Percentiles rank a stretch among this genome's conserved stretches.
These are phyloP conservation scores for Phytopythium mirpurense DNA, from an alignment of 352 stramenopile species.

Conservation along the genomic window DNA sequence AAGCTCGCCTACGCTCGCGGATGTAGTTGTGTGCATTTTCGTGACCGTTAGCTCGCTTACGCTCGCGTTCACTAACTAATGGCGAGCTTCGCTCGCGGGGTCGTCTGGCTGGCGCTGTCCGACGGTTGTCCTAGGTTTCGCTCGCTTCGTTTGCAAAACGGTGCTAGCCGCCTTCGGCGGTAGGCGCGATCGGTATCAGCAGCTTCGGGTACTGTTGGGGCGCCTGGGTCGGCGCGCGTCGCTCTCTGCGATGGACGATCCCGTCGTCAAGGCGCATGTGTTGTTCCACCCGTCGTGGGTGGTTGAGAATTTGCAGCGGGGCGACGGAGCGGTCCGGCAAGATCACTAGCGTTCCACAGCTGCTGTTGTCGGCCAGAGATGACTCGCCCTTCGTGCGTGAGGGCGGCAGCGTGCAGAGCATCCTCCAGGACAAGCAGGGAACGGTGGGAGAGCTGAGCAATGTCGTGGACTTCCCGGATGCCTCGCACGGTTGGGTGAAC, in stretches of 20 bases:
- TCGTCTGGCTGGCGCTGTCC: too few species aligned
- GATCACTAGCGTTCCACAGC: slow-evolving; percentile 22
- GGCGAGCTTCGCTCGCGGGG: too few species aligned
- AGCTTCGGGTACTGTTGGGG: slow-evolving; percentile 10
- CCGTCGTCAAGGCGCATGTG: slow-evolving; percentile 22
- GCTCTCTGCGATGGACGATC: slow-evolving; percentile 9
- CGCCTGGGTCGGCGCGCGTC: slow-evolving; percentile 1
- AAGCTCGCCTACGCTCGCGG: too few species aligned
- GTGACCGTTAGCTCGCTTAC: too few species aligned
- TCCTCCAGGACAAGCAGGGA: slow-evolving; percentile 8
- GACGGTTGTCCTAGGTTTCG: too few species aligned
- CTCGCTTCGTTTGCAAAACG: too few species aligned
- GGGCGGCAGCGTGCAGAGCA: slow-evolving; percentile 23
- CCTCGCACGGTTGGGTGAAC: slow-evolving; percentile 42
- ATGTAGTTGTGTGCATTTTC: too few species aligned
- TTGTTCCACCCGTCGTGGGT: slow-evolving; percentile 32
- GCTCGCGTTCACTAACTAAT: too few species aligned
- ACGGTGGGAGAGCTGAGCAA: slow-evolving; percentile 10
- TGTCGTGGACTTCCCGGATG: slow-evolving; percentile 27
- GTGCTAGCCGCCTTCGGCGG: too few species aligned
- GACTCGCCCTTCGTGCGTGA: slow-evolving; percentile 19
- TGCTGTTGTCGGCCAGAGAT: slow-evolving; percentile 28
- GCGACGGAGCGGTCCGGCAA: slow-evolving; percentile 13
- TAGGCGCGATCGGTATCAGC: slow-evolving; percentile 8
- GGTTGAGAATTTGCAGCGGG: slow-evolving; percentile 22